phyloP scores from a whole-genome alignment of 768 basidiomycete species.

The Galerina sulciceps region DNA sequence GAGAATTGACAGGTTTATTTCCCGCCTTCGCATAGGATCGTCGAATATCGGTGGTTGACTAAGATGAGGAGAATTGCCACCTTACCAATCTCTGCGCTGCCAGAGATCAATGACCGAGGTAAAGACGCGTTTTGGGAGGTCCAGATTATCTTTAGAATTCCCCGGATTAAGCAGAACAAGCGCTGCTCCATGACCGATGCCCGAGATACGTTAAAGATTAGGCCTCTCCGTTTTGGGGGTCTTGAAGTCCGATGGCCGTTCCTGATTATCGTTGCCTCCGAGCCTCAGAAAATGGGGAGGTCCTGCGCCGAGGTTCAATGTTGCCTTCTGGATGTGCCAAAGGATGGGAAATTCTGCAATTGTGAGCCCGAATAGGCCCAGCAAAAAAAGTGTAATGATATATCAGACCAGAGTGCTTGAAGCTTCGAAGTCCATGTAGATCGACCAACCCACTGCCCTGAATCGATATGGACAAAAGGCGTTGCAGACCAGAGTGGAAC shows the following conservation, averaged over 20 bases:
- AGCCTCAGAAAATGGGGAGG: not conserved
- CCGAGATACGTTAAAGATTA: not conserved
- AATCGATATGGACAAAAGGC: not conserved
- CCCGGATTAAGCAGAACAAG: not conserved
- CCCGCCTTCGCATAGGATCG: not conserved
- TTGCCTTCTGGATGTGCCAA: not conserved
- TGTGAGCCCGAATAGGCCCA: not conserved
- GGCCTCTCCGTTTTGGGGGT: not conserved
- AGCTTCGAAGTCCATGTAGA: not conserved
- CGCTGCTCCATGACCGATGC: not conserved
- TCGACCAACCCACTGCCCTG: not conserved
- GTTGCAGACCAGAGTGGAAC: not conserved
- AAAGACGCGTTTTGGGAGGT: not conserved
- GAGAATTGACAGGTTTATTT: not conserved
- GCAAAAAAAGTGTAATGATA: not conserved
- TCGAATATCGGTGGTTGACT: slow-evolving; percentile 1
- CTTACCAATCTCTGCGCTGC: slow-evolving; percentile 3
- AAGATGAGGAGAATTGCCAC: not conserved
- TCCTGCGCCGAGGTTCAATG: not conserved
- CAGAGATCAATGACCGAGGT: not conserved
- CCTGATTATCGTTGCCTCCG: not conserved
- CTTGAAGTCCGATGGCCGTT: not conserved
- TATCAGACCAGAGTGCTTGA: not conserved
- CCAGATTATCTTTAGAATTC: not conserved
- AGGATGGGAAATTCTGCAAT: not conserved